A percentile compares a stretch with the other conserved stretches of the same genome.
phyloP scores from a whole-genome alignment of 1,284 basidiomycete species.

The Tilletia caries region DNA sequence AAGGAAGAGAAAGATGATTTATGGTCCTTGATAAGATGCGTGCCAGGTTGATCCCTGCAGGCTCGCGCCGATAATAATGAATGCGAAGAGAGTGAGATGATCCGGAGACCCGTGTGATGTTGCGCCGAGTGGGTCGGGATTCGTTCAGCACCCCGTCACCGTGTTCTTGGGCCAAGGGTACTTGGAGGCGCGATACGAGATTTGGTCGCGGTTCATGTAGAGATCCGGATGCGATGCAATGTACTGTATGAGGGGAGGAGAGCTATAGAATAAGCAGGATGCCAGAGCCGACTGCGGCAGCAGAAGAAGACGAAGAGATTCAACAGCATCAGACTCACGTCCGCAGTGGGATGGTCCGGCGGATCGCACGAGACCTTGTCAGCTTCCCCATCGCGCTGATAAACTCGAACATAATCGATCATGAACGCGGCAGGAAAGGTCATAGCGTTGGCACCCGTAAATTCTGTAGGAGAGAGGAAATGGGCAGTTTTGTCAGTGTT shows the following conservation, averaged over 20 bases:
- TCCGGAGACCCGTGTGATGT: too few species aligned
- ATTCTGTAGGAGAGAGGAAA: too few species aligned
- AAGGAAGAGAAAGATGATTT: too few species aligned
- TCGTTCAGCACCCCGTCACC: conserved; percentile 17
- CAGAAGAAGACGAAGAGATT: background rate
- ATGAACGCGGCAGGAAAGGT: conserved; percentile 56
- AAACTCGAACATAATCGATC: conserved; percentile 58
- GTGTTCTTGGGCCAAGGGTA: conserved; percentile 26
- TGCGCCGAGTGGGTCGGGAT: too few species aligned
- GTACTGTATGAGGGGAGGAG: conserved; percentile 27
- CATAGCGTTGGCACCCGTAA: background rate
- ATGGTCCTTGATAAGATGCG: too few species aligned
- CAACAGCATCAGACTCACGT: background rate
- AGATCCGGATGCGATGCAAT: conserved; percentile 47
- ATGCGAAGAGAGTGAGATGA: too few species aligned
- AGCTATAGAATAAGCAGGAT: background rate
- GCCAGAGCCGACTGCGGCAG: background rate
- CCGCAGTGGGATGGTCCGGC: conserved; percentile 39
- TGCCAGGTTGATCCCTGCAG: too few species aligned
- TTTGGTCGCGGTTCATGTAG: conserved; percentile 49
- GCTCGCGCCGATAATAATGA: too few species aligned
- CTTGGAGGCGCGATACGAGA: conserved; percentile 19
- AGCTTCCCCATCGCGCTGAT: conserved; percentile 54
- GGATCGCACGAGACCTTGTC: conserved; percentile 52
- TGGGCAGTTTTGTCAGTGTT: too few species aligned